A percentile compares a stretch with the other conserved stretches of the same genome.
phyloP scores from a whole-genome alignment of 768 basidiomycete species.

The Phaffia australis region DNA sequence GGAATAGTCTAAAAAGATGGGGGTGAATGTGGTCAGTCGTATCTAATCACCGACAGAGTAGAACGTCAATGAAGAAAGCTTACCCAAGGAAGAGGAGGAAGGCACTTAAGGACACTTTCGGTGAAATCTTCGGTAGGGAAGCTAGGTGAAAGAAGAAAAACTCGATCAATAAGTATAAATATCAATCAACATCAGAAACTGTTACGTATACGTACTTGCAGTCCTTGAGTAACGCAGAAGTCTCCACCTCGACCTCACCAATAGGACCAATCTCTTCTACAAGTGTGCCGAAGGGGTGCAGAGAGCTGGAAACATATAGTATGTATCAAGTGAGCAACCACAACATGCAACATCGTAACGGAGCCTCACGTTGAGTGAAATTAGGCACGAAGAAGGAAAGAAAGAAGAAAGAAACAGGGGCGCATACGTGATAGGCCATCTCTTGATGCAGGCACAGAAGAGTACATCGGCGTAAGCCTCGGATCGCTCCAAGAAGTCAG shows the following conservation, averaged over 20 bases:
- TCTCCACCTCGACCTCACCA: conserved; percentile 97
- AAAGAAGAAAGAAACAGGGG: not conserved
- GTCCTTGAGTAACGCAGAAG: conserved; percentile 91
- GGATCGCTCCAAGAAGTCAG: conserved; percentile 88
- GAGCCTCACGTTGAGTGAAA: not conserved
- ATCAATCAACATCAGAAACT: not conserved
- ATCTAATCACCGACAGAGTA: not conserved
- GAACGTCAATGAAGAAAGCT: conserved; percentile 34
- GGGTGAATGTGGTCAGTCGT: not conserved
- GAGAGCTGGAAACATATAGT: conserved; percentile 68
- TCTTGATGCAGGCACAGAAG: conserved; percentile 96
- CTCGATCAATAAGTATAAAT: not conserved
- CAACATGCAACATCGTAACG: not conserved
- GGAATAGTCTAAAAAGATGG: conserved; percentile 51
- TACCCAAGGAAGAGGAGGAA: conserved; percentile 91
- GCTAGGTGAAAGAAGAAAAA: conserved; percentile 1
- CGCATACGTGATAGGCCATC: conserved; percentile 57
- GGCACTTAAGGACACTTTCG: conserved; percentile 85
- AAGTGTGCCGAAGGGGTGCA: conserved; percentile 96
- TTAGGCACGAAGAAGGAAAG: conserved; percentile 6
- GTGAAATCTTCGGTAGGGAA: conserved; percentile 65
- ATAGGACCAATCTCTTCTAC: conserved; percentile 97
- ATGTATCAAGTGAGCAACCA: conserved; percentile 32
- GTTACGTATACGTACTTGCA: conserved; percentile 55
- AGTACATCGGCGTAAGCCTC: conserved; percentile 80